Base-by-base conservation (phyloP, 495 filamentous ascomycete genomes). In the Aspergillus kassunensis region DNA sequence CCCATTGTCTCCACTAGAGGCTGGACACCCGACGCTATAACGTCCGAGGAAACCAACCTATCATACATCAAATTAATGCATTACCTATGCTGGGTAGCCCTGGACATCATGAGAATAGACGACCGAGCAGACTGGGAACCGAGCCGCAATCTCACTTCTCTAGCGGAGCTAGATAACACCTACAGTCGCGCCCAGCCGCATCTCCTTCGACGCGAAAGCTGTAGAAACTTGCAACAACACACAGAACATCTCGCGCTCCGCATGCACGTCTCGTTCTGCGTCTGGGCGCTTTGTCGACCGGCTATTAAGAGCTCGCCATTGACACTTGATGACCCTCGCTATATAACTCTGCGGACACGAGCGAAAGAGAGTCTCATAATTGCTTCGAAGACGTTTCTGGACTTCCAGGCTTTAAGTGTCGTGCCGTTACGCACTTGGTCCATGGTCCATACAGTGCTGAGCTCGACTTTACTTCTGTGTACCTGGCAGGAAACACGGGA, bases 401-500 rank as follows among this genome's bases (percentile, higher is more conserved):
- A 72, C 18, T 69, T 68, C 21, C 63, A 69, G 24, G 62, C 63
- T 0, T 53, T 71, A 1, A 69, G 66, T 16, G 55, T 67, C 18
- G 63, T 71, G 0, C 69, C 68, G 0, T 29, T 69, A 9, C 54
- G 69, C 0, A 72, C 49, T 24, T 71, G 68, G 66, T 73, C 67
- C 1, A 73, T 73, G 68, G 60, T 71, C 9, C 66, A 69, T 49
- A 68, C 68, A 0, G 69, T 66, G 4, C 43, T 71, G 0, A 71
- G 66, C 36, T 73, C 69, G 0, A 69, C 67, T 0, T 40, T 73
- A 12, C 59, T 73, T 3, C 64, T 73, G 8, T 69, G 66, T 21
- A 69, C 69, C 29, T 73, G 68, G 69, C 61, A 68, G 34, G 68
- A 69, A 35, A 73, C 69, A 0, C 60, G 64, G 2, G 58, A 68